A percentile compares a stretch with the other conserved stretches of the same genome.
These are phyloP conservation scores for Lachnellula arida DNA, from an alignment of 2,329 filamentous ascomycete genomes.

Conservation along the genomic window DNA sequence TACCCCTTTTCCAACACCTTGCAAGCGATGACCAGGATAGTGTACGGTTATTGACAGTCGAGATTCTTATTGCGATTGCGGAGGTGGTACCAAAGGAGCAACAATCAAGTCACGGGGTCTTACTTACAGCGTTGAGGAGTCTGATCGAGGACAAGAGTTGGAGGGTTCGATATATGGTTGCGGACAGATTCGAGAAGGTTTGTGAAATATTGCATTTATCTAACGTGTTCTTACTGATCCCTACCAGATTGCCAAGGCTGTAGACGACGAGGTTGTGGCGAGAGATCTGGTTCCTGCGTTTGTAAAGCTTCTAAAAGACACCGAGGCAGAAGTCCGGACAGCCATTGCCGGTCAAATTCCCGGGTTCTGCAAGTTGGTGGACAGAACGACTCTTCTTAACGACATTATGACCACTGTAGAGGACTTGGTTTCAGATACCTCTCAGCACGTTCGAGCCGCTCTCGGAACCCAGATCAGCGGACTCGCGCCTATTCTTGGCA, in stretches of 20 bases:
- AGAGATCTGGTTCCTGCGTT: constrained; percentile 94
- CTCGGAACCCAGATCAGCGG: constrained; percentile 96
- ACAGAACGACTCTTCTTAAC: constrained; percentile 80
- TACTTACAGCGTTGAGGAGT: constrained; percentile 84
- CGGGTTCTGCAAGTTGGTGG: constrained; percentile 86
- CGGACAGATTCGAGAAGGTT: constrained; percentile 96
- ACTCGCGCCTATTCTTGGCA: constrained; percentile 91
- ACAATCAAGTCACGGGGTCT: constrained; percentile 89
- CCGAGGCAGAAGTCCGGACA: constrained; percentile 93
- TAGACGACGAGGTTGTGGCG: constrained; percentile 93
- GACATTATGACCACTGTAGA: constrained; percentile 97
- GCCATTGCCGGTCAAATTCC: constrained; percentile 97
- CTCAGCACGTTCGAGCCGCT: constrained; percentile 93
- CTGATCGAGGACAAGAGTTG: constrained; percentile 99
- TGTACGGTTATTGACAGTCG: constrained; percentile 89
- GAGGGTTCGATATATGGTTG: constrained; percentile 99
- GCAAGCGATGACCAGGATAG: constrained; percentile 97
- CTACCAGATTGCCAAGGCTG: constrained; percentile 86
- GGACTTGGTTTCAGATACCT: constrained; percentile 91
- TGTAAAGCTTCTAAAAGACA: constrained; percentile 96
- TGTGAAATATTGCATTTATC: constrained; percentile 7
- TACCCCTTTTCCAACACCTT: constrained; percentile 95
- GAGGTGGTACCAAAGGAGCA: constrained; percentile 98
- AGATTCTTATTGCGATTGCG: constrained; percentile 92
- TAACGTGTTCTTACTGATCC: constrained; percentile 13